A percentile compares a stretch with the other conserved stretches of the same genome.
Conservation (phyloP, 305 asterid genomes). For the Fraxinus greggii region DNA sequence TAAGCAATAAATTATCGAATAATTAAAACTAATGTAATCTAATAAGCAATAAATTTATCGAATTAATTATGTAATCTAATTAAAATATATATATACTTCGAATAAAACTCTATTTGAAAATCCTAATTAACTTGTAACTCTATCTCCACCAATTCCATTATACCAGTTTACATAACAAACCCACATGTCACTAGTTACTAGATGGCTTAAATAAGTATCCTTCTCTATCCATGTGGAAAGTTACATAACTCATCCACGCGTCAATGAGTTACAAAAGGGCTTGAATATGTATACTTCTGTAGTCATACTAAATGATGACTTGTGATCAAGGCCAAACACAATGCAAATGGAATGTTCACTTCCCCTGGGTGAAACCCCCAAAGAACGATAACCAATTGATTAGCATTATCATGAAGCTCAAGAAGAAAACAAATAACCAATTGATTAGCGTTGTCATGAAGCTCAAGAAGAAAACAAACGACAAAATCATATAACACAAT, state of each 20-base stretch:
- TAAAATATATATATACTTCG: neutral
- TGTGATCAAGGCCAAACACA: constrained; percentile 9
- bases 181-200: neutral
- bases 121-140: neutral
- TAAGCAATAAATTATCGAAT: neutral
- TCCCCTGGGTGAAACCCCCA: neutral
- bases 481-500: neutral
- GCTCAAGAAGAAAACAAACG: constrained; percentile 1
- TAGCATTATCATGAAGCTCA: constrained; percentile 1
- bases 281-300: neutral
- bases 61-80: no score
- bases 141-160: neutral
- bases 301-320: neutral
- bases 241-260: neutral
- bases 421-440: neutral
- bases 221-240: neutral
- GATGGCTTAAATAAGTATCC: neutral
- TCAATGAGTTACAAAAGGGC: neutral
- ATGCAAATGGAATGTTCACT: neutral
- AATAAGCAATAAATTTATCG: no score
- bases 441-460: constrained; percentile 14
- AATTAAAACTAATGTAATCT: no score
- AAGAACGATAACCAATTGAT: constrained; percentile 6
- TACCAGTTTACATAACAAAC: constrained; percentile 7
- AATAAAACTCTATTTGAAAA: neutral